Base-by-base conservation (phyloP, 371 early-diverging fungal genomes). In the Lichtheimia hyalospora region DNA sequence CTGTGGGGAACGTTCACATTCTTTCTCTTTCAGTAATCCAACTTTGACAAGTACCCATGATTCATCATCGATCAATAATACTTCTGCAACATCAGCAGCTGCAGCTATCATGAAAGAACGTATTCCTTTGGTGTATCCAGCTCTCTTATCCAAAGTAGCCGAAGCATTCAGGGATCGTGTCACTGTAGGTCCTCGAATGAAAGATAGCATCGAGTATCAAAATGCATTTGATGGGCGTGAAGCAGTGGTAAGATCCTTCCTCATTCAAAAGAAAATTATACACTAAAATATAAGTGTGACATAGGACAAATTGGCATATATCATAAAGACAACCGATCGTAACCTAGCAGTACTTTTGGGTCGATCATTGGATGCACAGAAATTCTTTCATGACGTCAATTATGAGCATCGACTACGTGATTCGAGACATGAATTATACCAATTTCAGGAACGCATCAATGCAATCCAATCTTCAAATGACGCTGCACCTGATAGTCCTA, bases 141-240 rank as follows among this genome's bases (percentile, higher is more conserved):
- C 92, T 1, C 71, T 93, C 58, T 80, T 95, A 13, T 91, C 92
- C 10, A 74, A 84, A 49, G 88, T 94, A 6, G 92, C 94, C 3
- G 78, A 75, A 46, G 86, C 84, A 16, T 89, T 95, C 67, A 79
- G 82, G 15, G 68, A 73, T 43, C 66, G 79, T 15, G 70, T 80
- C 14, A 71, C 72, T 15, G 53, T 68, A 18, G 67, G 69, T 46
- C 83, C 86, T 8, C 82, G 88, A 40, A 79, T 78, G 46, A 91
- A 90, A 61, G 90, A 95, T 64, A 82, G 79, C 7, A 75, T 94
- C 20, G 90, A 92, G 68, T 91, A 95, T 68, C 82, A 75, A 40
- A 83, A 86, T 58, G 88, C 88, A 58, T 94, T 94, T 72, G 82
- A 86, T 43, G 96, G 95, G 15, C 75, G 84, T 60, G 90, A 92